Evolutionary conservation across 2,329 filamentous ascomycete genomes (phyloP), one percentile per base, ranked within the genome.

Genomic region (Fusarium redolens): DNA sequence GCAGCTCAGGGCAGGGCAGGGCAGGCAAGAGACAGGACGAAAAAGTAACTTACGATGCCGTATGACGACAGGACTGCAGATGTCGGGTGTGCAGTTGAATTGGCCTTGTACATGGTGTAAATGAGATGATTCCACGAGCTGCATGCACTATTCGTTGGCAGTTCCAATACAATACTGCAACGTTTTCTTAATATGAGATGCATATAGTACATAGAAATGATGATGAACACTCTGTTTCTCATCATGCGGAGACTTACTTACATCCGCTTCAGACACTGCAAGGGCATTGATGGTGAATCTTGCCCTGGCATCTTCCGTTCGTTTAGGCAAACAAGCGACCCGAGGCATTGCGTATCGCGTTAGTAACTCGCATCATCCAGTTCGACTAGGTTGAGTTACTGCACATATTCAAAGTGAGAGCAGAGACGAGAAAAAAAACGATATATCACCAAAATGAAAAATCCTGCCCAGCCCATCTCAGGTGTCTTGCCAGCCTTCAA

Each of bases 401-500:
- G 25, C 55, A 44, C 28, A 52, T 31, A 41, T 37, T 25, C 45
- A 48, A 35, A 18, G 41, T 37, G 33, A 40, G 41, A 22, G 48
- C 25, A 66, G 40, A 25, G 31, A n/a, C 60, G 40, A 52, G 63
- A 45, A 33, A 38, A 14, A 63, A 52, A 67, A 43, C 68, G 71
- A 73, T 60, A 56, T 57, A 69, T 74, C 48, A 72, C 38, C 37
- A 60, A 61, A 41, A 37, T 52, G 50, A 40, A 51, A 40, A 41
- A 17, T 50, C 30, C 33, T 31, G 35, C 47, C 61, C 70, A 51
- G 48, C 52, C 65, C 58, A 73, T 68, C 47, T 61, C 56, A 61
- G 60, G 28, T 69, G 71, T 74, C 71, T 72, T 70, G 71, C 61
- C 67, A 56, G 57, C 63, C 58, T 57, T 52, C 65, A 48, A 25